A percentile compares a stretch with the other conserved stretches of the same genome.
phyloP scores from a whole-genome alignment of 1,284 basidiomycete genomes.

The Dichomitus squalens region DNA sequence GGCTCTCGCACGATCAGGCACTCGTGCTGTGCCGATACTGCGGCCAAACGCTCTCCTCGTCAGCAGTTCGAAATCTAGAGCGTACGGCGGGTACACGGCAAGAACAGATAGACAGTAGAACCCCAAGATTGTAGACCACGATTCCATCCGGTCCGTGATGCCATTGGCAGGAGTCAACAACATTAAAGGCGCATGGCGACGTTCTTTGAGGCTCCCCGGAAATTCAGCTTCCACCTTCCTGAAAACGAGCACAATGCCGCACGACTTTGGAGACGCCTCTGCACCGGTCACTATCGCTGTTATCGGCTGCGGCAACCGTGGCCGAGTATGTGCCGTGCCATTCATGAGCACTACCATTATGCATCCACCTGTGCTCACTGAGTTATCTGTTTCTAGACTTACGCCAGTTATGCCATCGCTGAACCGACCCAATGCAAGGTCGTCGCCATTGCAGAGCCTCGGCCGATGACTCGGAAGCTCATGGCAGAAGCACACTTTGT shows the following conservation, averaged over 20 bases:
- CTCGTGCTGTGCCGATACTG: slow-evolving; percentile 11
- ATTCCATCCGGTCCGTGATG: slow-evolving; percentile 19
- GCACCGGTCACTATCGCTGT: slow-evolving; percentile 49
- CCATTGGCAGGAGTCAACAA: slow-evolving; percentile 8
- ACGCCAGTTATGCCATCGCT: slow-evolving; percentile 63
- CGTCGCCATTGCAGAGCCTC: slow-evolving; percentile 83
- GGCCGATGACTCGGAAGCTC: slow-evolving; percentile 59
- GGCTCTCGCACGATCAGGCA: slow-evolving; percentile 19
- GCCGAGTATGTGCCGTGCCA: slow-evolving; percentile 49
- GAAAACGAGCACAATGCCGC: slow-evolving; percentile 26
- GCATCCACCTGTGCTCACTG: neutral
- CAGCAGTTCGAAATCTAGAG: neutral
- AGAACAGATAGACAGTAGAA: neutral
- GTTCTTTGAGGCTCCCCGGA: slow-evolving; percentile 16
- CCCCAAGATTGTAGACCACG: neutral
- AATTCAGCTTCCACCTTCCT: slow-evolving; percentile 1
- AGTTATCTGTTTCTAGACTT: slow-evolving; percentile 49
- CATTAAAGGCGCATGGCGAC: slow-evolving; percentile 26
- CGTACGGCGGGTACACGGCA: neutral
- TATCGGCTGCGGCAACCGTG: slow-evolving; percentile 83
- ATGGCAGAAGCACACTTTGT: slow-evolving; percentile 62
- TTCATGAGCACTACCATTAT: neutral
- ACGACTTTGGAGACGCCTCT: slow-evolving; percentile 19
- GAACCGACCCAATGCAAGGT: slow-evolving; percentile 70
- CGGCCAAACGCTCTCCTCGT: neutral